A percentile compares a stretch with the other conserved stretches of the same genome.
Evolutionary conservation across 768 basidiomycete genomes (phyloP).

Genomic region (Dictyophora rubrovolvata): DNA sequence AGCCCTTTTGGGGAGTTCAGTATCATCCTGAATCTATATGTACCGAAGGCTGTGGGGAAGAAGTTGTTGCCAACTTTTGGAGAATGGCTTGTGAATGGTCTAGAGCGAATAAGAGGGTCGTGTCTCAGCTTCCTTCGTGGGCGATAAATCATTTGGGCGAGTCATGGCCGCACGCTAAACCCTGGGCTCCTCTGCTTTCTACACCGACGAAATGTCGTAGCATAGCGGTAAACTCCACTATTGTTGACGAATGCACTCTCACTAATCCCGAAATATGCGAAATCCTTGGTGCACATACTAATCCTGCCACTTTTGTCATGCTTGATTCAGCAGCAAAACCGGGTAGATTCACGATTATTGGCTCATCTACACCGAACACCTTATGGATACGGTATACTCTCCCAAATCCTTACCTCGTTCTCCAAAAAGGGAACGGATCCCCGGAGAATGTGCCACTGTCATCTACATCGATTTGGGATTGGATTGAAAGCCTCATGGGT

Average conservation of each 20-base stretch:
- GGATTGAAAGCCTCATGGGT: slow-evolving; percentile 64
- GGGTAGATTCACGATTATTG: slow-evolving; percentile 66
- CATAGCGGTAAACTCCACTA: slow-evolving; percentile 24
- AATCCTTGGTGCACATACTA: slow-evolving; percentile 46
- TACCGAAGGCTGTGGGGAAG: slow-evolving; percentile 57
- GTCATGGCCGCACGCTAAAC: slow-evolving; percentile 46
- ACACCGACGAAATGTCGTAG: background rate
- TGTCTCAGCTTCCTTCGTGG: slow-evolving; percentile 33
- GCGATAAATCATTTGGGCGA: slow-evolving; percentile 33
- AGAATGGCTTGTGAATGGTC: slow-evolving; percentile 52
- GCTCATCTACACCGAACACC: slow-evolving; percentile 42
- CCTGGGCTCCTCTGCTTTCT: slow-evolving; percentile 19
- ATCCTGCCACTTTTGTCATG: slow-evolving; percentile 52
- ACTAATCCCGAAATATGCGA: slow-evolving; percentile 45
- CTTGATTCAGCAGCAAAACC: slow-evolving; percentile 72
- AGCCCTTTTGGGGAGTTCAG: slow-evolving; percentile 82
- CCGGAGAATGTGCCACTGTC: slow-evolving; percentile 21
- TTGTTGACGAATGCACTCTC: slow-evolving; percentile 34
- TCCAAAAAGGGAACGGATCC: slow-evolving; percentile 29
- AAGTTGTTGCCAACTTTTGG: slow-evolving; percentile 70
- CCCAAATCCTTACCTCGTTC: slow-evolving; percentile 36
- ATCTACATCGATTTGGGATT: slow-evolving; percentile 63
- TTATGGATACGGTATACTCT: slow-evolving; percentile 49
- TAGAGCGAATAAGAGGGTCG: slow-evolving; percentile 12
- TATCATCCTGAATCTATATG: slow-evolving; percentile 83